These are phyloP conservation scores for Cryptococcus wingfieldii DNA, from an alignment of 1,284 basidiomycete species.

Conservation along the genomic window DNA sequence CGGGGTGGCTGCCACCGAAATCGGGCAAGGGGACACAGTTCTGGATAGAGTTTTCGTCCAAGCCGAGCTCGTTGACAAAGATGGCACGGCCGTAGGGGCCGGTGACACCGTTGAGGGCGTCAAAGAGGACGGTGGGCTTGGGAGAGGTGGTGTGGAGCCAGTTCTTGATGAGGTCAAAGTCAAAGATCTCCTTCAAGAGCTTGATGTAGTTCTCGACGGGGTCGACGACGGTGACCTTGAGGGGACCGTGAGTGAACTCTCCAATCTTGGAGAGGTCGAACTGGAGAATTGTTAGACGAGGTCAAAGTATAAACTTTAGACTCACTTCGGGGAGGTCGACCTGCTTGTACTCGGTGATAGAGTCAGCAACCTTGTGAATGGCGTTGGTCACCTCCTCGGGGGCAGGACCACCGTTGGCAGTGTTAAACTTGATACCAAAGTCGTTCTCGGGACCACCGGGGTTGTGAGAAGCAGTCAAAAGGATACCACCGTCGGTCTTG, in stretches of 20 bases:
- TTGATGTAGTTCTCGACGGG: constrained; percentile 85
- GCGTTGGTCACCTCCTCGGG: constrained; percentile 91
- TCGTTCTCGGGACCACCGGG: constrained; percentile 95
- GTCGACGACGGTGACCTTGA: constrained; percentile 88
- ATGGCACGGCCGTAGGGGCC: constrained; percentile 92
- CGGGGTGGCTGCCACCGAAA: constrained; percentile 96
- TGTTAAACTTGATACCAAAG: constrained; percentile 99
- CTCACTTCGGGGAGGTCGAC: constrained; percentile 72
- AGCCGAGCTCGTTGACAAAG: constrained; percentile 77
- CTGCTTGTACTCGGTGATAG: constrained; percentile 78
- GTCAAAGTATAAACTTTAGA: constrained; percentile 7
- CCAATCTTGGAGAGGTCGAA: constrained; percentile 82
- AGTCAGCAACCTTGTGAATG: constrained; percentile 88
- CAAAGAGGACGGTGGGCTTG: constrained; percentile 86
- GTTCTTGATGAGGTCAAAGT: constrained; percentile 84
- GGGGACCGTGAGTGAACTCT: constrained; percentile 71
- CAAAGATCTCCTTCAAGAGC: constrained; percentile 85
- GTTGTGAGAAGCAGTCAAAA: constrained; percentile 97
- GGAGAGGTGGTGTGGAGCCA: constrained; percentile 65
- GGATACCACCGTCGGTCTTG: constrained; percentile 94
- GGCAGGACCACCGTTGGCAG: constrained; percentile 92
- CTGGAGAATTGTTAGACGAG: constrained; percentile 46
- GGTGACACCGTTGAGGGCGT: constrained; percentile 94
- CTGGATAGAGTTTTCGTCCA: constrained; percentile 76
- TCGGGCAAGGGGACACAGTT: constrained; percentile 88